Percentiles rank a stretch among this genome's conserved stretches.
Evolutionary conservation across 306 rosid species (phyloP).

Genomic region (Fragaria nilgerrensis): DNA sequence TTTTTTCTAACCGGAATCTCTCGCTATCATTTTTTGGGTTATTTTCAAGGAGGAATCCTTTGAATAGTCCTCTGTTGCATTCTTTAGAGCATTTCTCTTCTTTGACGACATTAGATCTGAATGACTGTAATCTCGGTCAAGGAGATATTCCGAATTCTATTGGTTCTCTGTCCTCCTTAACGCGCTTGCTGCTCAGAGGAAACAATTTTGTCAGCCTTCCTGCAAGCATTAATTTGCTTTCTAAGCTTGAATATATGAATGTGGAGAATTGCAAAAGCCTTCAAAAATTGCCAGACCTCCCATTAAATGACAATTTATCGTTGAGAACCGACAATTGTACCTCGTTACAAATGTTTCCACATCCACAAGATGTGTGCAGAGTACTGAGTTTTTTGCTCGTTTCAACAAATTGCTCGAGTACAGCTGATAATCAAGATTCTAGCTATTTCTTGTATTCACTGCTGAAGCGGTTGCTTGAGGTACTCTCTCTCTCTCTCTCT

Average conservation of each 20-base stretch:
- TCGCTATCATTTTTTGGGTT: neutral
- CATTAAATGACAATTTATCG: conserved; percentile 4
- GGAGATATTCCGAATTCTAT: conserved; percentile 12
- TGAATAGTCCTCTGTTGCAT: neutral
- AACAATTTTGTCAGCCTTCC: conserved; percentile 22
- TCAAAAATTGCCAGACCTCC: conserved; percentile 17
- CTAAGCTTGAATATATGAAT: neutral
- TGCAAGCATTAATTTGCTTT: conserved; percentile 12
- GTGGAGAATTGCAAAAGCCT: conserved; percentile 18
- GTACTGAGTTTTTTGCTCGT: neutral
- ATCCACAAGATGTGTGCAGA: neutral
- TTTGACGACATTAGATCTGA: conserved; percentile 10
- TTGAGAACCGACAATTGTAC: neutral
- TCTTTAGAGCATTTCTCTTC: conserved; percentile 8
- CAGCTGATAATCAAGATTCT: neutral
- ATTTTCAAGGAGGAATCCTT: neutral
- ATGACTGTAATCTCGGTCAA: conserved; percentile 9
- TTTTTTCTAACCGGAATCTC: neutral
- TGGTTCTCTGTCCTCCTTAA: conserved; percentile 4
- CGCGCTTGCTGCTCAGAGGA: neutral
- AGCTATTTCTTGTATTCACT: neutral
- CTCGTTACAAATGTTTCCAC: neutral
- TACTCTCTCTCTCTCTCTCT: neutral
- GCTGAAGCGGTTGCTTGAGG: conserved; percentile 1
- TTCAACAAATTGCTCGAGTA: neutral